Conservation (phyloP, 495 filamentous ascomycete species). For the Aspergillus leporis region DNA sequence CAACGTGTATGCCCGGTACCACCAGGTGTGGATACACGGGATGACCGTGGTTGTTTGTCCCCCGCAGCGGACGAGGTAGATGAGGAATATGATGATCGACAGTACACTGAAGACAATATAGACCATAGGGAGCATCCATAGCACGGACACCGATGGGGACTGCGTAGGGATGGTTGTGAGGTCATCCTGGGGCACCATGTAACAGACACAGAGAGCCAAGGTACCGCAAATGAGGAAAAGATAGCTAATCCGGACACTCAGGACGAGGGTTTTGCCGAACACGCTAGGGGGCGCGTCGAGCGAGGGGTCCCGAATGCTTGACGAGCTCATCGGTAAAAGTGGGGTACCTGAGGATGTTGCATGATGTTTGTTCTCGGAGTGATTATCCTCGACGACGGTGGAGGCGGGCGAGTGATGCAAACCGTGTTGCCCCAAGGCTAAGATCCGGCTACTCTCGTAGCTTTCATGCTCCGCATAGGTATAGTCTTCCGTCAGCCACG, state of each 20-base stretch:
- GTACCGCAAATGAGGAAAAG: not conserved
- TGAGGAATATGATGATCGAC: not conserved
- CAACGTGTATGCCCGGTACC: constrained; percentile 3
- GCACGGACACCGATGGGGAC: not conserved
- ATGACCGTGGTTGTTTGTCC: not conserved
- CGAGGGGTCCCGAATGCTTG: not conserved
- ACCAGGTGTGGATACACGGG: constrained; percentile 4
- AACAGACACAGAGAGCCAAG: not conserved
- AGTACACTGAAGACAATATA: not conserved
- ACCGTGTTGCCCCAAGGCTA: no score
- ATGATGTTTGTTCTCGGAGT: no score
- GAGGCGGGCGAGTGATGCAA: no score
- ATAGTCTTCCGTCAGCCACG: constrained; percentile 5
- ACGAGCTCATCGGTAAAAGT: not conserved
- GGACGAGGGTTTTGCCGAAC: no score
- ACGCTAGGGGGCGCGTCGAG: no score
- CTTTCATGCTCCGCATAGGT: not conserved
- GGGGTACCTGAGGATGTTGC: not conserved
- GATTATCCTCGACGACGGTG: no score
- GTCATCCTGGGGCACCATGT: not conserved
- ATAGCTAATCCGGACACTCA: not conserved
- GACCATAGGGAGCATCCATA: not conserved
- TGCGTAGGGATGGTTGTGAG: not conserved
- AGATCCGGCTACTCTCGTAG: not conserved
- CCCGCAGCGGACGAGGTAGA: constrained; percentile 1